Conservation (phyloP, 129 eudicot species). For the Arctium lappa region DNA sequence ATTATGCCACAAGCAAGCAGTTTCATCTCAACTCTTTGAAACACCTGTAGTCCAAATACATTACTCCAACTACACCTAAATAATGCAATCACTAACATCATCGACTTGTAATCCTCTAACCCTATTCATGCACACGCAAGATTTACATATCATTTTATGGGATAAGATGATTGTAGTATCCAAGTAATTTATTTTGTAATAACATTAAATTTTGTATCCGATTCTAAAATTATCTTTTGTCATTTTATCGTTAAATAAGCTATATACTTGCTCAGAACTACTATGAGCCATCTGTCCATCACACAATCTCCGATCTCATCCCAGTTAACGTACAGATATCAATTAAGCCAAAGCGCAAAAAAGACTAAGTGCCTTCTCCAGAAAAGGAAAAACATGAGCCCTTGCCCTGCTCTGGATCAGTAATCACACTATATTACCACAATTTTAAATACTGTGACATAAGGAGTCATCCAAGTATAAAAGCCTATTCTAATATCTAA, state of each 20-base stretch:
- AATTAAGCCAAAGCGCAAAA: not conserved
- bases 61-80: not conserved
- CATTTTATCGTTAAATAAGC: not conserved
- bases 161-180: not conserved
- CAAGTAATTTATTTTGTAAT: not conserved
- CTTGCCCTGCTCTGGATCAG: not conserved
- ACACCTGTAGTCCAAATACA: not conserved
- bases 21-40: not conserved
- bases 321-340: not conserved
- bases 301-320: not conserved
- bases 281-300: not conserved
- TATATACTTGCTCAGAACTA: not conserved
- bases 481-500: not conserved
- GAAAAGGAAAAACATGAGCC: not conserved
- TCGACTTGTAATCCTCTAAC: not conserved
- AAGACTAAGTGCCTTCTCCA: not conserved
- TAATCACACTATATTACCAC: not conserved
- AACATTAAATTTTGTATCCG: not conserved
- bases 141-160: not conserved
- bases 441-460: not conserved
- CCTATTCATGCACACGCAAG: not conserved
- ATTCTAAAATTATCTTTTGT: not conserved
- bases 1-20: not conserved
- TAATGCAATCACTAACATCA: conserved; percentile 7
- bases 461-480: not conserved